Conservation (phyloP, 1,284 basidiomycete species). For the Hemileia vastatrix region DNA sequence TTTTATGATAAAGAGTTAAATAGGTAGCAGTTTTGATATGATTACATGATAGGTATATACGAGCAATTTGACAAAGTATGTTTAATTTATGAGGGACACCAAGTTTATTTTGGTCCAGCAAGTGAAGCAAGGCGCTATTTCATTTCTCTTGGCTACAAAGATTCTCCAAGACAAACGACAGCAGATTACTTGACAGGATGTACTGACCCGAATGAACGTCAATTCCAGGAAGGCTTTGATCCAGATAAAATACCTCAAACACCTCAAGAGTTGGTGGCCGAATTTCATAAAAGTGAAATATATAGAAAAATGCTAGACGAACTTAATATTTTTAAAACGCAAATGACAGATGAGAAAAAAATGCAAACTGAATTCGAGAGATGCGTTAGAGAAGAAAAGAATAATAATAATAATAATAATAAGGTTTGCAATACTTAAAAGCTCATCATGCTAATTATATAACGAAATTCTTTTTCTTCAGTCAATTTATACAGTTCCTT, state of each 20-base stretch:
- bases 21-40: not conserved
- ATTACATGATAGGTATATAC: slow-evolving; percentile 18
- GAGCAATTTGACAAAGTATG: slow-evolving; percentile 62
- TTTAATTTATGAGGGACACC: slow-evolving; percentile 63
- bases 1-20: slow-evolving; percentile 46
- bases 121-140: slow-evolving; percentile 67
- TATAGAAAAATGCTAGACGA: slow-evolving; percentile 51
- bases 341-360: slow-evolving; percentile 56
- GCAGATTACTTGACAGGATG: slow-evolving; percentile 65
- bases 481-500: slow-evolving; percentile 76
- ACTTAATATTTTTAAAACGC: slow-evolving; percentile 56
- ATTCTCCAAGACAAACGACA: slow-evolving; percentile 61
- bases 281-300: slow-evolving; percentile 56
- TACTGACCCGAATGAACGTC: slow-evolving; percentile 72
- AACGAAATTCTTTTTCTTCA: slow-evolving; percentile 52
- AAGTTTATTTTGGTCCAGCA: slow-evolving; percentile 70
- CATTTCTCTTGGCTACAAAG: slow-evolving; percentile 48
- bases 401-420: not conserved
- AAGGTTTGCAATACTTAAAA: slow-evolving; percentile 19
- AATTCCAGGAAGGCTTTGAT: slow-evolving; percentile 63
- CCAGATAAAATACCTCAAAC: slow-evolving; percentile 60
- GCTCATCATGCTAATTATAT: slow-evolving; percentile 32
- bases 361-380: slow-evolving; percentile 11
- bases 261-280: slow-evolving; percentile 60
- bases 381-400: slow-evolving; percentile 14